Conservation (phyloP, 345 rosid genomes). For the Diplotaxis tenuifolia region DNA sequence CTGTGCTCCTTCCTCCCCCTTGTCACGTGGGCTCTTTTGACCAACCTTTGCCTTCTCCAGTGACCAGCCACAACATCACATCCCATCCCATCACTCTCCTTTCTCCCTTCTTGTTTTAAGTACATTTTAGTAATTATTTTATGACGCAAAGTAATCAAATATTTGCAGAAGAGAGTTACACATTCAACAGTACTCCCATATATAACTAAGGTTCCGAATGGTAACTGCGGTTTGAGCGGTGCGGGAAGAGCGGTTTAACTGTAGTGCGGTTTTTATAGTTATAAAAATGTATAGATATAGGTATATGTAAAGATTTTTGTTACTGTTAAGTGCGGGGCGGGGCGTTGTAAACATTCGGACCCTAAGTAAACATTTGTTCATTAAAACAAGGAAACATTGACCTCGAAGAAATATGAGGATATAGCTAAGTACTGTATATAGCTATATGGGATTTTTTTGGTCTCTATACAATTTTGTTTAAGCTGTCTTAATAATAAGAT, state of each 20-base stretch:
- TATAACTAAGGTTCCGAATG: too few relatives aligned
- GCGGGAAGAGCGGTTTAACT: too few relatives aligned
- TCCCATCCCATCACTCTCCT: background rate
- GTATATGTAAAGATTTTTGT: too few relatives aligned
- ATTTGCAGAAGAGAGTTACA: background rate
- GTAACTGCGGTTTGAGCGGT: too few relatives aligned
- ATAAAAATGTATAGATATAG: too few relatives aligned
- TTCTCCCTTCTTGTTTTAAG: background rate
- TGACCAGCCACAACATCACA: background rate
- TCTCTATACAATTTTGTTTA: background rate
- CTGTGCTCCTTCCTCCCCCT: slow-evolving; percentile 2
- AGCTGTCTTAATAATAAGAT: background rate
- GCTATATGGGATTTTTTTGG: background rate
- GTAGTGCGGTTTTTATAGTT: too few relatives aligned
- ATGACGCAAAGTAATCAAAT: background rate
- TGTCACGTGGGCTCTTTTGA: slow-evolving; percentile 3
- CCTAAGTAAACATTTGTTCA: background rate
- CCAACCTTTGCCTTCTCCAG: slow-evolving; percentile 2
- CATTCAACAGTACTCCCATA: background rate
- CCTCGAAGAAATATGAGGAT: background rate
- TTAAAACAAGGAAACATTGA: background rate
- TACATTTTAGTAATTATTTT: background rate
- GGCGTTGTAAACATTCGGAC: too few relatives aligned
- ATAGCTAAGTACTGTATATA: background rate
- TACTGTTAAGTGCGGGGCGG: too few relatives aligned